Evolutionary conservation across 2,329 filamentous ascomycete genomes (phyloP).

Genomic region (Botrytis sinoallii): DNA sequence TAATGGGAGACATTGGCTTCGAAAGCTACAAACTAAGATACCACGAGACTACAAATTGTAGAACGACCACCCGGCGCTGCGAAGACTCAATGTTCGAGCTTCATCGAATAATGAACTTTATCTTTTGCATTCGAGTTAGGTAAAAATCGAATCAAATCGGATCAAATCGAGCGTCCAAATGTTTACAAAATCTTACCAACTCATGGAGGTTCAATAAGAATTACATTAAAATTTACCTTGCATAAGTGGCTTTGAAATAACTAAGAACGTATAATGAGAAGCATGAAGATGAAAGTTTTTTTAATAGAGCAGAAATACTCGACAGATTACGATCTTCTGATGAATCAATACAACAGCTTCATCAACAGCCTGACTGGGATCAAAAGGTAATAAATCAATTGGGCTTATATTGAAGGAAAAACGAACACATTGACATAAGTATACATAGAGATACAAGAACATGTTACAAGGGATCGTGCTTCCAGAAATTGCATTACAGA

Average conservation of each 20-base stretch:
- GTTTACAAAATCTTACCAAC: background rate
- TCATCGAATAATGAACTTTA: background rate
- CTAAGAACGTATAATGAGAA: background rate
- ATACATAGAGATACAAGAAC: background rate
- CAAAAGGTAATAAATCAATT: background rate
- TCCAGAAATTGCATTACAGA: background rate
- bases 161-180: background rate
- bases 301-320: background rate
- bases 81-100: background rate
- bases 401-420: background rate
- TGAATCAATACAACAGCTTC: background rate
- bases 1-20: accelerated
- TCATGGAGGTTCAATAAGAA: background rate
- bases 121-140: background rate
- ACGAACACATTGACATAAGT: background rate
- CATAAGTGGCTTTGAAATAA: background rate
- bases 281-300: background rate
- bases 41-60: background rate
- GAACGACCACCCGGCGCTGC: background rate
- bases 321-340: background rate
- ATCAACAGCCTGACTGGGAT: background rate
- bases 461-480: background rate
- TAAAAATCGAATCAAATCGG: background rate
- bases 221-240: background rate
- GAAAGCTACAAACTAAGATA: background rate